These are phyloP conservation scores for Solanum aculeatissimum DNA, from an alignment of 305 asterid genomes.

Conservation along the genomic window DNA sequence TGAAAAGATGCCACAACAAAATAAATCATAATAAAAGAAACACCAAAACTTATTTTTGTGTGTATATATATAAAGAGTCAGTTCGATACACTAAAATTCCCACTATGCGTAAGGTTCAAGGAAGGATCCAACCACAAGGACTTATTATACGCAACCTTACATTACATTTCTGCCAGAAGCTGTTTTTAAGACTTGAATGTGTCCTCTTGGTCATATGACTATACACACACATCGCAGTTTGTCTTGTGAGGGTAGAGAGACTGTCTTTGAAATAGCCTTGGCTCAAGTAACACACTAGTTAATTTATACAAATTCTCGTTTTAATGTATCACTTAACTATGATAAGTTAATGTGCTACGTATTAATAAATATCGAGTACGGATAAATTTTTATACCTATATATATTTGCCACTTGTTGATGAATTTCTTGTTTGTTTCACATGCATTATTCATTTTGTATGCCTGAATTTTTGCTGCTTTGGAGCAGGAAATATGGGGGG, in stretches of 20 bases:
- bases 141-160: no score
- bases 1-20: not conserved
- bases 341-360: not conserved
- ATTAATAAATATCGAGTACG: not conserved
- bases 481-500: not conserved
- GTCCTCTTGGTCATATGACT: no score
- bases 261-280: accelerated
- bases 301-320: not conserved
- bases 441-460: not conserved
- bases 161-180: no score
- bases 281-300: not conserved
- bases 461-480: not conserved
- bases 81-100: no score
- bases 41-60: not conserved
- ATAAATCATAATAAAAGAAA: not conserved
- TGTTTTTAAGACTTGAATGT: no score
- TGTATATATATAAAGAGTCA: no score
- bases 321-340: not conserved
- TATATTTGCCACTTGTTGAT: not conserved
- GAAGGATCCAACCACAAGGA: no score
- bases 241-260: not conserved
- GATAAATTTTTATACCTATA: not conserved
- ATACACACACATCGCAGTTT: no score
- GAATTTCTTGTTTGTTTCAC: not conserved
- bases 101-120: no score